Evolutionary conservation across 1,284 basidiomycete species (phyloP).

Genomic region (Macrocystidia cucumis): DNA sequence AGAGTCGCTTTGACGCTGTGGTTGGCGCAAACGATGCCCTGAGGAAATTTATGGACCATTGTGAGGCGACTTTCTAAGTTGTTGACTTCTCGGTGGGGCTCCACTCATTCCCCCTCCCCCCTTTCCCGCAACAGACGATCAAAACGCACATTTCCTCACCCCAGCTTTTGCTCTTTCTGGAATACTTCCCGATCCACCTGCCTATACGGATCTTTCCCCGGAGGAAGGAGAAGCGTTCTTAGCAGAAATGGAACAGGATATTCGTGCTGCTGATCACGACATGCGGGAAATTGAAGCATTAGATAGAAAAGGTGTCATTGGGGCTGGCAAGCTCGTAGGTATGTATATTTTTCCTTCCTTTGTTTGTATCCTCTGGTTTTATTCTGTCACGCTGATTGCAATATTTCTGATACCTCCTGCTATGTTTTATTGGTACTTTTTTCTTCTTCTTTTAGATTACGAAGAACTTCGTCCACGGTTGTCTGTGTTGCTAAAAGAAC

Average conservation of each 20-base stretch:
- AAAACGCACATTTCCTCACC: conserved; percentile 62
- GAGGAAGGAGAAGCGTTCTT: conserved; percentile 64
- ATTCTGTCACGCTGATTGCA: too few species aligned
- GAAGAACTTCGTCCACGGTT: conserved; percentile 56
- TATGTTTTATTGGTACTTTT: too few species aligned
- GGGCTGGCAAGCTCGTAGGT: conserved; percentile 65
- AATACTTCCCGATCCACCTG: conserved; percentile 37
- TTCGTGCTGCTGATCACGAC: conserved; percentile 71
- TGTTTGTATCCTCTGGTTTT: neutral
- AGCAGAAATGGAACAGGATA: conserved; percentile 72
- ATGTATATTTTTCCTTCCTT: conserved; percentile 8
- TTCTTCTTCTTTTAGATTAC: conserved; percentile 39
- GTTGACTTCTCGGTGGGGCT: conserved; percentile 2
- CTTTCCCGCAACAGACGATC: conserved; percentile 45
- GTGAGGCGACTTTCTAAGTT: conserved; percentile 30
- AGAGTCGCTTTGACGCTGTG: conserved; percentile 43
- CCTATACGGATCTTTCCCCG: conserved; percentile 55
- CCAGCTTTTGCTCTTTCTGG: conserved; percentile 68
- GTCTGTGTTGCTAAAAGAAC: conserved; percentile 43
- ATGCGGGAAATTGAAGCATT: conserved; percentile 66
- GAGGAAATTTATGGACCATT: conserved; percentile 64
- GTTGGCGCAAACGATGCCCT: conserved; percentile 64
- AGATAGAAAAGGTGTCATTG: conserved; percentile 61
- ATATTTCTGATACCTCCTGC: too few species aligned
- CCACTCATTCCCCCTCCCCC: conserved; percentile 2